Evolutionary conservation across 345 rosid genomes (phyloP), one percentile per base, ranked within the genome.

Genomic region (Arabidopsis arenosa): DNA sequence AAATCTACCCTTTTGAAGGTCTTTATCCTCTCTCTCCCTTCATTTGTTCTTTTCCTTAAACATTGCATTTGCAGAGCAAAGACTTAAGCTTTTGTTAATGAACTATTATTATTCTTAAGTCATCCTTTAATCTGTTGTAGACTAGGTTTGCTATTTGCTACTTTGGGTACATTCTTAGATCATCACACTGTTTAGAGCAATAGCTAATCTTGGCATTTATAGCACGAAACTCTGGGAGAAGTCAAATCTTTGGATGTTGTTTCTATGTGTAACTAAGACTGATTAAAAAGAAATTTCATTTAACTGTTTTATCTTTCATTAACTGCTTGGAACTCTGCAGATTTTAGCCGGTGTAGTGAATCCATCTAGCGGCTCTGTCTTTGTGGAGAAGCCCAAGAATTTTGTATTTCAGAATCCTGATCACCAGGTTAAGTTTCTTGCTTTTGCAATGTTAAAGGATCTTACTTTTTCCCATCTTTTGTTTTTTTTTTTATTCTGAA

Each of bases 1-100:
- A 94, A 94, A 86, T 94, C 98, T 65, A 94, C 97, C 49, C 95
- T 92, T 80, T 85, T 94, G 79, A 94, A 92, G 96, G 98, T 92
- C 44, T 56, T 18, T 53, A n/a, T 51, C 43, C 32, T 53, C 12
- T 40, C 39, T 53, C 15, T 37, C 11, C 28, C 44, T 10, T 32
- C 61, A 7, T 56, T n/a, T 56, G 3, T 56, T 56, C 51, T 14
- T 18, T 53, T 36, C 36, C 37, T 32, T 45, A 2, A 2, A 26
- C 2, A n/a, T 6, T 72, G 21, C 40, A 47, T n/a, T 74, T 43
- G 13, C 56, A 52, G 44, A 41, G 18, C 28, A 12, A 39, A 45
- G 1, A 0, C 14, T 49, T 1, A 49, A 53, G 49, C 37, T 53
- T 40, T 26, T 30, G 54, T 41, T 39, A 18, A 10, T 32, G 48